Evolutionary conservation across 164 flowering plant species (phyloP), one percentile per base, ranked within the genome.

Genomic region (Aristolochia californica): DNA sequence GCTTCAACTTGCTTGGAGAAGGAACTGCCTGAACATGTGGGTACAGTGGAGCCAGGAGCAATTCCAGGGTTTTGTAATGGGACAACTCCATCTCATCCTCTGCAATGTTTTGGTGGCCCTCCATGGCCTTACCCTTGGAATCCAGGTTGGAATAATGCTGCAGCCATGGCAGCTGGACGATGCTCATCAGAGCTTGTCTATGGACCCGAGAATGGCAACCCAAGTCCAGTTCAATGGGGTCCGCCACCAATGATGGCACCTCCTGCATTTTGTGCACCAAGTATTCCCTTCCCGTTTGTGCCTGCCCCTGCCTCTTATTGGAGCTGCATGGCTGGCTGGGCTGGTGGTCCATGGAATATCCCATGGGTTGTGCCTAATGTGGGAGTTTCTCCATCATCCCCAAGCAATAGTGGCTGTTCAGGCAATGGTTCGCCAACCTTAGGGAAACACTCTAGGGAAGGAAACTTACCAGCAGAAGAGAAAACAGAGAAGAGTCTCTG

Each of bases 391-490:
- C 51, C 38, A 20, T 61, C 78, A 0, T 68, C 74, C 59, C 55
- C 77, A 12, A 66, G 67, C 66, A 74, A 70, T 57, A 62, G 72
- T 61, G 51, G 70, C 45, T 65, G 74, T 67, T 68, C 75, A 23
- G 73, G 66, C 53, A 73, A 60, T 40, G 66, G 72, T 59, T 77
- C 79, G 2, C 74, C 74, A 48, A 77, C 67, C 44, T 62, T 78
- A 16, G 85, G 85, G 43, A 83, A 83, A 64, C 85, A 80, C 66
- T 71, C 66, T 0, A 74, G 88, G 66, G 85, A 83, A 24, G 45
- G 61, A 28, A 64, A 53, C 57, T 14, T 56, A 11, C 28, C 25
- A 3, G 66, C 48, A 0, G 83, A 74, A 53, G 78, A 68, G 45
- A 73, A 66, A 50, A 4, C 61, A 40, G 80, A 74, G 53, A 75